Evolutionary conservation across 768 basidiomycete species (phyloP), one percentile per base, ranked within the genome.

Genomic region (Cyathus striatus): DNA sequence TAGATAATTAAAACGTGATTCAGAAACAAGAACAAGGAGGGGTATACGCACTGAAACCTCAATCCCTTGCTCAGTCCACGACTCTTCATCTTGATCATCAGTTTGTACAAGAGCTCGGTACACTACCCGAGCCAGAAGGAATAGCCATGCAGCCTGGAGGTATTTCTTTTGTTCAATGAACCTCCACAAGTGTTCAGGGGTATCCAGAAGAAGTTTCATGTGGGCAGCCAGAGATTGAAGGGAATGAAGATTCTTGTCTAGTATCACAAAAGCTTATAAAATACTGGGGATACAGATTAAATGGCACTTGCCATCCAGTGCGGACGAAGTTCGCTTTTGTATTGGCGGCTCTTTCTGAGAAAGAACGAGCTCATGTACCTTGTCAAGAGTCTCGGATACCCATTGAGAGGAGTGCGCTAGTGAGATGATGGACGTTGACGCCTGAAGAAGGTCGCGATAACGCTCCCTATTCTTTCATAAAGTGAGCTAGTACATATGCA

Each of bases 131-230:
- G 90, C 78, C 16, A 95, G 70, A 13, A 92, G 73, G 63, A 91
- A 94, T 37, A 95, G 62, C 86, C 87, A 94, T 12, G 90, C 83
- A 5, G 93, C 93, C 24, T 84, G 72, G 22, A 92, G 73, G 52
- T 86, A 92, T 43, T 78, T 75, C 54, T 86, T 84, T 40, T 78
- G 71, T 54, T 94, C 89, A 44, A 95, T 78, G 41, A 93, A 70
- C 3, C 87, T 76, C 87, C 93, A 96, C 17, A 96, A 63, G 62
- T 92, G 83, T 59, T 96, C 93, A 5, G 93, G 91, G 6, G 90
- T 84, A 62, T 96, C 93, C 5, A 96, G 65, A 14, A 96, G 73
- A n/a, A 96, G 65, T 59, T 94, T 95, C 54, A 96, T 73, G 56
- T 95, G 90, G 1, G 90, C 90, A 21, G 92, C 86, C 14, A 93